Base-by-base conservation (phyloP, 164 flowering plant genomes). In the Paratinospora sagittata region DNA sequence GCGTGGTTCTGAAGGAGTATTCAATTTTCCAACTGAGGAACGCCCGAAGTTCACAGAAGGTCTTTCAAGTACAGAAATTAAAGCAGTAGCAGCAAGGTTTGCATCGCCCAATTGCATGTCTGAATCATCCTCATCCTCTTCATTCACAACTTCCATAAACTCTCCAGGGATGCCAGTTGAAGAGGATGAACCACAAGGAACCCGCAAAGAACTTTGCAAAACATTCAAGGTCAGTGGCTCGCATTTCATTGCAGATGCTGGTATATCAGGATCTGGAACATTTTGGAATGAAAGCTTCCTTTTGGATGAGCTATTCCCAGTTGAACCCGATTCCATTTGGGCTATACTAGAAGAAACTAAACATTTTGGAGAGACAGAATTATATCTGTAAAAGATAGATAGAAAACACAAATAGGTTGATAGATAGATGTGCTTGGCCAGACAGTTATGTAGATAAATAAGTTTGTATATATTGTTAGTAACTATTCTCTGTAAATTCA, bases 1-100 rank as follows among this genome's bases (percentile, higher is more conserved):
- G 19, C 76, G 82, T 0, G 81, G 82, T 0, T 63, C 58, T 3
- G 27, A 43, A 16, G 82, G 73, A 1, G 60, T 47, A 41, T 80
- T 80, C 71, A 82, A 80, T 69, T 82, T 80, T 65, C 79, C 77
- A 2, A 41, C 10, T 0, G 72, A 70, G 1, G 68, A 62, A 49
- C 55, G 70, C 21, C 79, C 81, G 0, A 67, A 76, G 23, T 36
- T 79, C 27, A 76, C 75, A 2, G 57, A 39, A 11, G 73, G 73
- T 23, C 4, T 19, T 7, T 71, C 67, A 2, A 65, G 61, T 17
- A 10, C 67, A 6, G 61, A 71, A 62, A 63, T 71, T 63, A 30
- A 71, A 58, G 73, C 52, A 16, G 55, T 24, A 19, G 73, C 73
- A 43, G 73, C 73, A 24, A 41, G 47, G 69, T 66, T 66, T 43